phyloP scores from a whole-genome alignment of 1,139 yeast genomes.

The Kodamaea derodonti region DNA sequence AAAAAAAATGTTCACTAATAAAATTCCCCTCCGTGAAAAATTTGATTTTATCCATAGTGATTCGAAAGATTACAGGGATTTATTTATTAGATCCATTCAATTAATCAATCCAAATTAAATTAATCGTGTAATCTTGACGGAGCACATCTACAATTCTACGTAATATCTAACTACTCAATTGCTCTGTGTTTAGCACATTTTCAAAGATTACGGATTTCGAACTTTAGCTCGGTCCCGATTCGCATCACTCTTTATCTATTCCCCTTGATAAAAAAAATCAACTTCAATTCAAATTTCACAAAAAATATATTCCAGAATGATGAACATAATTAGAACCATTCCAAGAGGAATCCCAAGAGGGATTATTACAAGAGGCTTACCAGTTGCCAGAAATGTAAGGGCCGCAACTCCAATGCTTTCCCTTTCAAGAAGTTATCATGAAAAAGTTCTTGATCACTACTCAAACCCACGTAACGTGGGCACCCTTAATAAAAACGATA shows the following conservation, averaged over 20 bases:
- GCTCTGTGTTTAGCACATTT: too few relatives aligned
- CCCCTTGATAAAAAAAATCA: neutral
- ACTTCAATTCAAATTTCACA: neutral
- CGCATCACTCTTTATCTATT: neutral
- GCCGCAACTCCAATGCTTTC: constrained; percentile 2
- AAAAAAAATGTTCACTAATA: too few relatives aligned
- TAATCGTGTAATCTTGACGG: too few relatives aligned
- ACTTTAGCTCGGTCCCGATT: neutral
- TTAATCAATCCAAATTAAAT: too few relatives aligned
- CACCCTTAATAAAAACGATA: constrained; percentile 71
- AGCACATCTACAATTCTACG: too few relatives aligned
- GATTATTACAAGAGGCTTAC: neutral
- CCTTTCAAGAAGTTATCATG: constrained; percentile 49
- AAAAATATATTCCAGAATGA: neutral
- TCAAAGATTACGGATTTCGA: too few relatives aligned
- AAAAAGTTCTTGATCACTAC: constrained; percentile 84
- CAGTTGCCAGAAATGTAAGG: neutral
- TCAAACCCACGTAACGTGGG: constrained; percentile 97
- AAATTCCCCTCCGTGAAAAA: too few relatives aligned
- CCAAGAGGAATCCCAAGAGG: neutral
- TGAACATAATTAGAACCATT: constrained; percentile 1
- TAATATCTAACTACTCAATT: too few relatives aligned
- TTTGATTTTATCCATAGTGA: too few relatives aligned
- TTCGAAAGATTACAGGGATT: too few relatives aligned
- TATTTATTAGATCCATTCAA: too few relatives aligned